phyloP scores from a whole-genome alignment of 371 early-diverging fungal genomes.

The Nematocida homosporus region DNA sequence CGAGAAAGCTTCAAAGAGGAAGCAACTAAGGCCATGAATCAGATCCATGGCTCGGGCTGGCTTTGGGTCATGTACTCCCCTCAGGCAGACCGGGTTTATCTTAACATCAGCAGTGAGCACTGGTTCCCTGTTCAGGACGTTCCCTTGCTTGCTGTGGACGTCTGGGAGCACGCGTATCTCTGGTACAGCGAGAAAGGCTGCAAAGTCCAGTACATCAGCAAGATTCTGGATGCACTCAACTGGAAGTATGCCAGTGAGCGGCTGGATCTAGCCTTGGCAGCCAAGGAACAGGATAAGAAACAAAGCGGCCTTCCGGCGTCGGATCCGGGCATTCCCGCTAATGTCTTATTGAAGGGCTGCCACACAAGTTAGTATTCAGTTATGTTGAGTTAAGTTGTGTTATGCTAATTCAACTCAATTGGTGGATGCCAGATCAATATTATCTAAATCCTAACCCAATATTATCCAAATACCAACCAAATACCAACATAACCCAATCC shows the following conservation, averaged over 20 bases:
- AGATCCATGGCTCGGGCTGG: conserved; percentile 47
- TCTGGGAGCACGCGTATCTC: conserved; percentile 54
- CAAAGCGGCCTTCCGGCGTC: too few relatives aligned
- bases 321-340: too few relatives aligned
- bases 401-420: too few relatives aligned
- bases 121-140: conserved; percentile 29
- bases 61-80: conserved; percentile 39
- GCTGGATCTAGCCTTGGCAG: too few relatives aligned
- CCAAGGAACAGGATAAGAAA: too few relatives aligned
- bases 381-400: too few relatives aligned
- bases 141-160: conserved; percentile 37
- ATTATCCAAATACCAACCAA: too few relatives aligned
- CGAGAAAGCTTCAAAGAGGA: conserved; percentile 2
- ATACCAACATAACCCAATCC: too few relatives aligned
- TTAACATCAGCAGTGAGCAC: conserved; percentile 44
- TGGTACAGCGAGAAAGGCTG: conserved; percentile 36
- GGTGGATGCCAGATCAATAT: too few relatives aligned
- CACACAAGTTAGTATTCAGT: too few relatives aligned
- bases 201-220: conserved; percentile 13
- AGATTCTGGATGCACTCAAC: conserved; percentile 9
- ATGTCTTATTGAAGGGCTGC: too few relatives aligned
- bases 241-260: conserved; percentile 47
- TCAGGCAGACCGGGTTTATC: neutral
- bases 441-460: too few relatives aligned
- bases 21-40: neutral